Evolutionary conservation across 139 green algal genomes (phyloP), one percentile per base, ranked within the genome.

Genomic region (Tetradesmus lagerheimii): DNA sequence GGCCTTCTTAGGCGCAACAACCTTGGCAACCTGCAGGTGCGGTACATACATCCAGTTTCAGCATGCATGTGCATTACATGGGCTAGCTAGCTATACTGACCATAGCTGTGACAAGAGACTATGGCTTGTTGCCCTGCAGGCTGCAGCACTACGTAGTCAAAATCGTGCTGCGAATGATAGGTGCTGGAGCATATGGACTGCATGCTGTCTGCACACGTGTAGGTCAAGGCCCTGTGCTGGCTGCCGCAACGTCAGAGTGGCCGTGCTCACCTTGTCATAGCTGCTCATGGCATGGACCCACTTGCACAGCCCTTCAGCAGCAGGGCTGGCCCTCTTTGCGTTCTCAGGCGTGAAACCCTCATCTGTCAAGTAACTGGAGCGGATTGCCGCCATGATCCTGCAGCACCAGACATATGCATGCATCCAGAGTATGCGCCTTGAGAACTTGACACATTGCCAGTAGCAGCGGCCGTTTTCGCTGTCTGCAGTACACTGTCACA

Each of bases 271-370:
- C 92, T 95, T 94, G 87, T 97, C 95, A 80, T 97, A 97, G n/a
- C 89, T 95, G 77, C 88, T 92, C 95, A 97, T 97, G 76, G 95
- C 95, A 83, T 96, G 93, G 37, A 96, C 94, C 95, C 95, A 98
- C 90, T 95, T 96, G 91, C 95, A 97, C 93, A 97, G 96, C 41
- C 94, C 94, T 91, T 97, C 93, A 29, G 93, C 94, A 2, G 95
- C 94, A 20, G 92, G 92, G 12, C 93, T 96, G 4, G 93, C 93
- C 47, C 95, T 94, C 90, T 95, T 95, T 45, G 94, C 94, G 66
- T 91, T 93, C 37, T 96, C 94, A 9, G 95, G 95, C 20, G 95
- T 97, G 93, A 97, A 97, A 37, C 34, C 77, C n/a, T 95, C 93
- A 89, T 97, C 95, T 29, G 92, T 95, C 31, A 95, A 34, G 92